Percentiles rank a stretch among this genome's conserved stretches.
Conservation (phyloP, 108 stramenopile genomes). For the Cyclotella distinguenda region DNA sequence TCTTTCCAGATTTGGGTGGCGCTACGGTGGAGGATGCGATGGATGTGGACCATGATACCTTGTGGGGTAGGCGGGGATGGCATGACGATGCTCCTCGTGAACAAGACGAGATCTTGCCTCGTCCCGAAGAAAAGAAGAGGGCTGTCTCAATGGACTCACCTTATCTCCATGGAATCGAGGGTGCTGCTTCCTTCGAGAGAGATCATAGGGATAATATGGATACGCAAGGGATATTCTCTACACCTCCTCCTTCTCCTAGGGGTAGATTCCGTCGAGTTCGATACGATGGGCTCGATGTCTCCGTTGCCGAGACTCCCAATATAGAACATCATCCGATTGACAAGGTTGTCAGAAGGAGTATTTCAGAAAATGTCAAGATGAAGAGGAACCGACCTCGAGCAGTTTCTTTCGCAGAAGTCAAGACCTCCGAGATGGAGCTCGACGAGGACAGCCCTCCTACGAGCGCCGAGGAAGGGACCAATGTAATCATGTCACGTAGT, state of each 20-base stretch:
- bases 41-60: neutral
- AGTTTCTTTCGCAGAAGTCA: constrained; percentile 32
- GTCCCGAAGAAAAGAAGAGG: constrained; percentile 45
- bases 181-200: constrained; percentile 12
- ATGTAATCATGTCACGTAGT: neutral
- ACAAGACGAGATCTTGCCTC: too few relatives aligned
- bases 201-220: too few relatives aligned
- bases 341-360: neutral
- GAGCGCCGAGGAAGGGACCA: neutral
- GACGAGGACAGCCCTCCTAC: neutral
- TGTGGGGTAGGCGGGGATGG: too few relatives aligned
- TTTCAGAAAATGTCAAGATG: constrained; percentile 21
- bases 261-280: neutral
- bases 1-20: constrained; percentile 26
- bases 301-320: neutral
- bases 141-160: constrained; percentile 70
- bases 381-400: constrained; percentile 19
- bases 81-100: too few relatives aligned
- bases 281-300: neutral
- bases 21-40: neutral
- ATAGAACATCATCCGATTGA: constrained; percentile 8
- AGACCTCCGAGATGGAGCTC: neutral
- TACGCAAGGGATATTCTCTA: constrained; percentile 30
- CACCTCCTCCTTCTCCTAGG: constrained; percentile 30
- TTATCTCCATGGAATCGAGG: constrained; percentile 1